Evolutionary conservation across 176 grass and related monocot genomes (phyloP).

Genomic region (Zizania latifolia): DNA sequence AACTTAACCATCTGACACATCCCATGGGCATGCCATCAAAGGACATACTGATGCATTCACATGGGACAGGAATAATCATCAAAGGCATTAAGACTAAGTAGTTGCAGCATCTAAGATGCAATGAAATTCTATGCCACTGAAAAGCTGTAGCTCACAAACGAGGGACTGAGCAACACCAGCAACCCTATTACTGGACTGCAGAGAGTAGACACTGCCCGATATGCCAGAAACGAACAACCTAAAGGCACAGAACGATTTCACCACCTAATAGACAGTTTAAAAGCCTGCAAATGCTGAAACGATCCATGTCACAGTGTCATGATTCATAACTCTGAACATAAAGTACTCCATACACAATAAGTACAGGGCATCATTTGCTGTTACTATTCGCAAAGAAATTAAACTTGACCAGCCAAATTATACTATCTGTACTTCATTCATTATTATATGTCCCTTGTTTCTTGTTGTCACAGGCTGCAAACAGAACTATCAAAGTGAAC

Average conservation of each 20-base stretch:
- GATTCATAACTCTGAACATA: conserved; percentile 8
- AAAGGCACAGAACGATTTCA: background rate
- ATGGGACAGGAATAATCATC: conserved; percentile 13
- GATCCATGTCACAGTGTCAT: background rate
- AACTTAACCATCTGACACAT: background rate
- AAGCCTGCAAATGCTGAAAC: background rate
- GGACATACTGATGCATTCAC: background rate
- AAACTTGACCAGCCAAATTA: background rate
- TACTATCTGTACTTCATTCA: background rate
- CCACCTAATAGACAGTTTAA: background rate
- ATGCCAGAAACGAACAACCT: conserved; percentile 13
- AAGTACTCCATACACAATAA: background rate
- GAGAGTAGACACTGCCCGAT: background rate
- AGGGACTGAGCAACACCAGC: background rate
- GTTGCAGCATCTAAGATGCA: background rate
- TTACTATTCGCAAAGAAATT: background rate
- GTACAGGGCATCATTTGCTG: background rate
- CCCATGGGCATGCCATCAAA: background rate
- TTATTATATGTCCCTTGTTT: conserved; percentile 19
- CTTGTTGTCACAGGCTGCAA: conserved; percentile 3
- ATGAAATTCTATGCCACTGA: background rate
- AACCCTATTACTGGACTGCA: background rate
- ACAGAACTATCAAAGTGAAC: conserved; percentile 22
- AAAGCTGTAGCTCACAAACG: background rate
- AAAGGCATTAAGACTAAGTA: background rate